Evolutionary conservation across 2,329 filamentous ascomycete genomes (phyloP).

Genomic region (Endocalyx cinctus): DNA sequence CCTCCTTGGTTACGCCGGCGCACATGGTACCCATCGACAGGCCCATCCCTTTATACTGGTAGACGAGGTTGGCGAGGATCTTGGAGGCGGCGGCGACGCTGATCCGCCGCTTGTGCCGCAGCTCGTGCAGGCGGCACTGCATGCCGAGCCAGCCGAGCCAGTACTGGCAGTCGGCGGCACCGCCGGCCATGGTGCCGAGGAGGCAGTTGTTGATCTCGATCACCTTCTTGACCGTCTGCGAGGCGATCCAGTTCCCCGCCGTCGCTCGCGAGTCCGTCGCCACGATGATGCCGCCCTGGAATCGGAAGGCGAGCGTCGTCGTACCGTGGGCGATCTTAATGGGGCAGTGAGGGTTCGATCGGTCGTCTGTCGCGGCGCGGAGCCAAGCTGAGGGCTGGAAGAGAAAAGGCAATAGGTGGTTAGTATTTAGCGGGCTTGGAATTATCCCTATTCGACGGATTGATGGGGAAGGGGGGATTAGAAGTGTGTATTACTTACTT

Average conservation of each 20-base stretch:
- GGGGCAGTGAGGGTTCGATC: slow-evolving; percentile 91
- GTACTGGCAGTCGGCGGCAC: slow-evolving; percentile 98
- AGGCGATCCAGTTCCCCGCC: slow-evolving; percentile 98
- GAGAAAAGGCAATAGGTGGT: slow-evolving; percentile 3
- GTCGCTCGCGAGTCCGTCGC: slow-evolving; percentile 96
- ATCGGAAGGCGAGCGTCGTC: slow-evolving; percentile 95
- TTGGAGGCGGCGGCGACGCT: slow-evolving; percentile 95
- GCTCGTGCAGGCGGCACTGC: slow-evolving; percentile 98
- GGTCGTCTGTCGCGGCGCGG: slow-evolving; percentile 93
- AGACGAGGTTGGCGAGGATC: slow-evolving; percentile 97
- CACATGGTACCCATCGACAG: slow-evolving; percentile 99
- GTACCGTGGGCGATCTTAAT: slow-evolving; percentile 99
- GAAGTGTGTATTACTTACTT: slow-evolving; percentile 53
- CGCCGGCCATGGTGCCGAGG: slow-evolving; percentile 96
- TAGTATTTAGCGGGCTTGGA: no score
- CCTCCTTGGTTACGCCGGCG: slow-evolving; percentile 89
- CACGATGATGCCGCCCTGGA: slow-evolving; percentile 97
- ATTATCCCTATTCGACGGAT: no score
- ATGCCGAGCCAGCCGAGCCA: slow-evolving; percentile 98
- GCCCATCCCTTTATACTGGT: slow-evolving; percentile 98
- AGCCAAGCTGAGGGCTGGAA: slow-evolving; percentile 84
- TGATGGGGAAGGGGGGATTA: no score
- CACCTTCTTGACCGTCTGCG: slow-evolving; percentile 99
- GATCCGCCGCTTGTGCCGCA: slow-evolving; percentile 98
- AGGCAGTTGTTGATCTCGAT: slow-evolving; percentile 96